Conservation (phyloP, 331 rosid species). For the Quercus lobata region DNA sequence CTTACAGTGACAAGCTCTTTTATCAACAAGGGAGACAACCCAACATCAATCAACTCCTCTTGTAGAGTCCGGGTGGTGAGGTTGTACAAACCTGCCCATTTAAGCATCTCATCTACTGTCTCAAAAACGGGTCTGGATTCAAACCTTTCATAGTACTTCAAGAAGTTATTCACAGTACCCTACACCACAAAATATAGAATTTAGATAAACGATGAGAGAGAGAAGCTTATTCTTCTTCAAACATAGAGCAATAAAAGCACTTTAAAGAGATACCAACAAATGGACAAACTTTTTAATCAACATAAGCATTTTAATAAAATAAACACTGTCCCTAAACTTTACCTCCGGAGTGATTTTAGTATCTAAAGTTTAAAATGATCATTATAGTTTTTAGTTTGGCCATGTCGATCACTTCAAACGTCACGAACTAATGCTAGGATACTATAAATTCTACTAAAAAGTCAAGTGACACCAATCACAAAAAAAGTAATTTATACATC, state of each 20-base stretch:
- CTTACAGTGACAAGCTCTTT: conserved; percentile 92
- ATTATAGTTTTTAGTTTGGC: too few species aligned
- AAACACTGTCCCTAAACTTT: too few species aligned
- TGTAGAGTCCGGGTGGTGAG: conserved; percentile 64
- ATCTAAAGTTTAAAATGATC: too few species aligned
- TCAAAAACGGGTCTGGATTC: conserved; percentile 74
- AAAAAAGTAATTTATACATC: too few species aligned
- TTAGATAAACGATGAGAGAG: neutral
- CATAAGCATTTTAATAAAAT: too few species aligned
- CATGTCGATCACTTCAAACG: too few species aligned
- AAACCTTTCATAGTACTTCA: conserved; percentile 58
- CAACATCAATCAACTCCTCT: conserved; percentile 54
- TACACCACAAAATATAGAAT: conserved; percentile 21
- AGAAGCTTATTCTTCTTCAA: neutral
- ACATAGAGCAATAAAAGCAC: neutral
- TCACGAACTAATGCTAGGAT: too few species aligned
- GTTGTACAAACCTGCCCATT: conserved; percentile 79
- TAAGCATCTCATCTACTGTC: conserved; percentile 82
- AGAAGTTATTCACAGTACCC: conserved; percentile 47
- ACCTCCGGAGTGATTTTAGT: too few species aligned
- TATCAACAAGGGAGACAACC: conserved; percentile 64
- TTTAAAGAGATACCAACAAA: too few species aligned
- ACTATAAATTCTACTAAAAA: too few species aligned
- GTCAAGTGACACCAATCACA: too few species aligned
- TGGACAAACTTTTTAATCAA: too few species aligned